Evolutionary conservation across 805 yeast species (phyloP).

Genomic region (Yarrowia sp.): DNA sequence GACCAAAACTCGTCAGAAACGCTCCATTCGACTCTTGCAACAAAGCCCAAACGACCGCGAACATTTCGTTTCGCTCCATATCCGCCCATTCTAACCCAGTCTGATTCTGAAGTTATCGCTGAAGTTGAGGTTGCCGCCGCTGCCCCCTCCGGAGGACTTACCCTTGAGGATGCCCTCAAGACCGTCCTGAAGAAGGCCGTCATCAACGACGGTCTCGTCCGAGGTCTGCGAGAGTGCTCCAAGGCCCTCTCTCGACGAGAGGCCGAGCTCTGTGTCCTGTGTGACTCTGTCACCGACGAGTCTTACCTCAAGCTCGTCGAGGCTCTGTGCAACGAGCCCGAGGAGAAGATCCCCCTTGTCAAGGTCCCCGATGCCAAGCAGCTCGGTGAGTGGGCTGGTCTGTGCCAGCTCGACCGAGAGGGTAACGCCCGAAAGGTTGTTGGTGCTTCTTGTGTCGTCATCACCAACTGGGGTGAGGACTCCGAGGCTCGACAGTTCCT

Average conservation of each 20-base stretch:
- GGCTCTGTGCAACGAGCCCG: conserved; percentile 99
- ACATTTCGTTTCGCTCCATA: too few species aligned
- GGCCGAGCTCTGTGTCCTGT: conserved; percentile 96
- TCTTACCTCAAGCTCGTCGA: conserved; percentile 96
- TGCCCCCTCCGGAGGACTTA: conserved; percentile 84
- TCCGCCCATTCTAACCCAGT: conserved; percentile 52
- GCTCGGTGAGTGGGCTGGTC: conserved; percentile 99
- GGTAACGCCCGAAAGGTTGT: conserved; percentile 99
- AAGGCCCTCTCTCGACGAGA: conserved; percentile 97
- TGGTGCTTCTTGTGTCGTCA: conserved; percentile 99
- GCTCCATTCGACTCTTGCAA: too few species aligned
- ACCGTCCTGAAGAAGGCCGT: conserved; percentile 97
- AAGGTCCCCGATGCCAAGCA: conserved; percentile 99
- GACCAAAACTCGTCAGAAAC: not conserved
- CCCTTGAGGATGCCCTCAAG: conserved; percentile 98
- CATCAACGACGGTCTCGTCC: conserved; percentile 99
- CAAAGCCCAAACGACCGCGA: too few species aligned
- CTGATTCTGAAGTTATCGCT: conserved; percentile 93
- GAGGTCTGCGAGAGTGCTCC: conserved; percentile 99
- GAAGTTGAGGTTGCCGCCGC: conserved; percentile 79
- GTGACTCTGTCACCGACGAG: conserved; percentile 98
- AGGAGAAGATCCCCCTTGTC: conserved; percentile 94
- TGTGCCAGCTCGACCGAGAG: conserved; percentile 98
- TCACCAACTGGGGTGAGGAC: conserved; percentile 99
- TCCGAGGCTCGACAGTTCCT: conserved; percentile 96